Evolutionary conservation across 106 monocot genomes (phyloP).

Genomic region (Platanthera guangdongensis): DNA sequence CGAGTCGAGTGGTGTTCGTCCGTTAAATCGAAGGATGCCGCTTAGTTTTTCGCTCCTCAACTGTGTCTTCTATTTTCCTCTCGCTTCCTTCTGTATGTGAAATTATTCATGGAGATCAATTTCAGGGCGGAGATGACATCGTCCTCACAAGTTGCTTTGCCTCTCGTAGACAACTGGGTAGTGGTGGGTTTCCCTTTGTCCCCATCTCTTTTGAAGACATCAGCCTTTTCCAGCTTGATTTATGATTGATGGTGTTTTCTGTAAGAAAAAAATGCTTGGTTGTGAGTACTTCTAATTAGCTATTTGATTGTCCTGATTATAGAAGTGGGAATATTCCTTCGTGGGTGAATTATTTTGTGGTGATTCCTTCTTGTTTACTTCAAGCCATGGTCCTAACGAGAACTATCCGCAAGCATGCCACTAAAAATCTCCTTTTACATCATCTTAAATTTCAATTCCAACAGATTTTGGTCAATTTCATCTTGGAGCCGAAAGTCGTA

Average conservation of each 20-base stretch:
- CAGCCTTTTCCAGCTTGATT: neutral
- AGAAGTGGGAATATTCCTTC: neutral
- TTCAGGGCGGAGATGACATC: slow-evolving; percentile 37
- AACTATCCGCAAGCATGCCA: too few relatives aligned
- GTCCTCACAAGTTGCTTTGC: slow-evolving; percentile 10
- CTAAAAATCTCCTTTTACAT: too few relatives aligned
- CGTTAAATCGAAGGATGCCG: neutral
- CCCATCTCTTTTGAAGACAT: neutral
- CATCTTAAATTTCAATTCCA: too few relatives aligned
- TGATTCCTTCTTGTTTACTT: too few relatives aligned
- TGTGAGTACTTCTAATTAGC: neutral
- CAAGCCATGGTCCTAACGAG: too few relatives aligned
- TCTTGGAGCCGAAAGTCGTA: too few relatives aligned
- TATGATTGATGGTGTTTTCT: neutral
- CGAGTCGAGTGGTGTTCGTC: too few relatives aligned
- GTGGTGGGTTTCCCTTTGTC: slow-evolving; percentile 22
- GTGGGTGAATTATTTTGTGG: too few relatives aligned
- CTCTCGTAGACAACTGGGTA: slow-evolving; percentile 33
- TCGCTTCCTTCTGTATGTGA: neutral
- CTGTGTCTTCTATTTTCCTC: neutral
- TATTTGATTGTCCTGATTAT: neutral
- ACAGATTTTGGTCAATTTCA: too few relatives aligned
- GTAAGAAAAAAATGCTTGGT: neutral
- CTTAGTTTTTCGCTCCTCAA: neutral
- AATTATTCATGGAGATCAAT: slow-evolving; percentile 1